These are phyloP conservation scores for Penicillium sp. DNA, from an alignment of 2,329 filamentous ascomycete genomes.

Conservation along the genomic window DNA sequence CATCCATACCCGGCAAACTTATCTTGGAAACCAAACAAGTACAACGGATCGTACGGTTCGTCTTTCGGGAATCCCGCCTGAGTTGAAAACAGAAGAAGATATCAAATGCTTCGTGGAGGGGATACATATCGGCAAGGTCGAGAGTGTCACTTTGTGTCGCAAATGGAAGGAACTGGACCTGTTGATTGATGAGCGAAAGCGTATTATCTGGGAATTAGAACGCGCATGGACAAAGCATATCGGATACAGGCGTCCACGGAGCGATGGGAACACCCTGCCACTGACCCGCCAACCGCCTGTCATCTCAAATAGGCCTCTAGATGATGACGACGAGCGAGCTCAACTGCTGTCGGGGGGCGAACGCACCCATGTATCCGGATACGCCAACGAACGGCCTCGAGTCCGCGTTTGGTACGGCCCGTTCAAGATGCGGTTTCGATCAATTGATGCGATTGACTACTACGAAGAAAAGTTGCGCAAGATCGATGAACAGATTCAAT, in stretches of 20 bases:
- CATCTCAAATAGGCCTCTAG: constrained; percentile 27
- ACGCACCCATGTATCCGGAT: constrained; percentile 45
- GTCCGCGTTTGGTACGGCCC: constrained; percentile 77
- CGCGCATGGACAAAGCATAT: constrained; percentile 77
- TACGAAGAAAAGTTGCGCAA: constrained; percentile 82
- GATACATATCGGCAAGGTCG: constrained; percentile 84
- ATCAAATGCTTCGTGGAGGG: constrained; percentile 87
- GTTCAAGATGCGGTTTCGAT: constrained; percentile 68
- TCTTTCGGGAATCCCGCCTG: constrained; percentile 79
- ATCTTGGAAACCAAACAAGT: constrained; percentile 90
- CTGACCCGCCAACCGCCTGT: constrained; percentile 51
- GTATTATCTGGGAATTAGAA: constrained; percentile 71
- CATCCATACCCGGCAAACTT: constrained; percentile 83
- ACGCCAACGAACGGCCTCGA: constrained; percentile 60
- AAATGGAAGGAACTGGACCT: constrained; percentile 82
- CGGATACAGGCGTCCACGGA: constrained; percentile 55
- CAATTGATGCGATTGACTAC: constrained; percentile 89
- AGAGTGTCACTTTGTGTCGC: constrained; percentile 80
- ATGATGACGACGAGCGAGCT: constrained; percentile 58
- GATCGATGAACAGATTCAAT: constrained; percentile 72
- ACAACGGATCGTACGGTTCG: constrained; percentile 93
- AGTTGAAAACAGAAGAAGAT: constrained; percentile 75
- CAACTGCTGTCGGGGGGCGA: constrained; percentile 55
- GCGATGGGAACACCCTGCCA: constrained; percentile 45
- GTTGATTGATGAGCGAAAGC: constrained; percentile 67